Percentiles rank a stretch among this genome's conserved stretches.
phyloP scores from a whole-genome alignment of 139 green algal genomes.

The Coccomyxa sp. region DNA sequence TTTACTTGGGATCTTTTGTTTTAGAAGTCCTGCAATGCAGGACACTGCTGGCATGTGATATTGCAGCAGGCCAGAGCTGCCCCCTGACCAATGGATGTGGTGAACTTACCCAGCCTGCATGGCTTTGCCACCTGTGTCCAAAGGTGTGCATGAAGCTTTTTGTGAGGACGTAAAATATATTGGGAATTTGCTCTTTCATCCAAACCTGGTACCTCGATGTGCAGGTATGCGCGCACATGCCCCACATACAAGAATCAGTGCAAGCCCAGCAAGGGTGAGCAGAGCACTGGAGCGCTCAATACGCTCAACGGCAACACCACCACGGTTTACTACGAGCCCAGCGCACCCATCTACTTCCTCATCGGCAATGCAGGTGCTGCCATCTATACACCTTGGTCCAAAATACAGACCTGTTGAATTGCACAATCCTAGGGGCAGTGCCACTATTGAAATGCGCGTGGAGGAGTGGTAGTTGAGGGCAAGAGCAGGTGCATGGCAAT shows the following conservation, averaged over 20 bases:
- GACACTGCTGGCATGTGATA: not conserved
- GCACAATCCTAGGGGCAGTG: no score
- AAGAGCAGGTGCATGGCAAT: no score
- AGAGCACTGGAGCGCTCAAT: not conserved
- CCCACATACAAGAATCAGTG: not conserved
- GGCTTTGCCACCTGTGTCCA: no score
- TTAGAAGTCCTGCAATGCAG: not conserved
- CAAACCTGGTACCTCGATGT: no score
- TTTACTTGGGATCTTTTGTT: not conserved
- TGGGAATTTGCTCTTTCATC: no score
- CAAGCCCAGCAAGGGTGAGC: not conserved
- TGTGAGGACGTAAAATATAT: no score
- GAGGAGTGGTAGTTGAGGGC: no score
- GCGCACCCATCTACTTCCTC: not conserved
- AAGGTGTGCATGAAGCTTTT: no score
- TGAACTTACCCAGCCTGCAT: not conserved
- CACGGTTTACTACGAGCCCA: not conserved
- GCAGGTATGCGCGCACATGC: not conserved
- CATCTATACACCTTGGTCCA: no score
- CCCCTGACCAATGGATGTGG: not conserved
- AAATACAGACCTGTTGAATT: no score
- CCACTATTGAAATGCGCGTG: no score
- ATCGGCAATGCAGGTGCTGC: not conserved
- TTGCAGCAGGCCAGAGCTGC: not conserved
- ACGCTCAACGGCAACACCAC: not conserved